phyloP scores from a whole-genome alignment of 129 eudicot genomes.

The Helichrysum umbraculigerum region DNA sequence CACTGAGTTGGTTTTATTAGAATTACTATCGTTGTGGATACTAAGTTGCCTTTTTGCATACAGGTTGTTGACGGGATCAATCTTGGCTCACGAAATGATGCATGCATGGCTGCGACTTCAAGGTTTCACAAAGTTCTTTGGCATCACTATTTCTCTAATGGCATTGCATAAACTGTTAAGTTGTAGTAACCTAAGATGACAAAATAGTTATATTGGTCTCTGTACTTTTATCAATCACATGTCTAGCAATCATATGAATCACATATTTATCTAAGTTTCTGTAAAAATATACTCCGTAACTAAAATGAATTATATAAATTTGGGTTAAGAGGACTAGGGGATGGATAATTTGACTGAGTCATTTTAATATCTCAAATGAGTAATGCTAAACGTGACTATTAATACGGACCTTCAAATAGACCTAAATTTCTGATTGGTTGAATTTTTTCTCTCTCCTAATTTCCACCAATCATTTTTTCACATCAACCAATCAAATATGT shows the following conservation, averaged over 20 bases:
- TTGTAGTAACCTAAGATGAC: background rate
- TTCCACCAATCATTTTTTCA: too few species aligned
- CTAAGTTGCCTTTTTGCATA: slow-evolving; percentile 19
- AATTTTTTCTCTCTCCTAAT: too few species aligned
- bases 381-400: too few species aligned
- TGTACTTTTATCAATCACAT: background rate
- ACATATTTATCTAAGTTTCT: background rate
- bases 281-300: background rate
- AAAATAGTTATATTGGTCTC: background rate
- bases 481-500: too few species aligned
- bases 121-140: slow-evolving; percentile 41
- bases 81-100: slow-evolving; percentile 92
- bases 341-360: background rate
- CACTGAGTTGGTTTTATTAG: background rate
- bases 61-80: slow-evolving; percentile 86
- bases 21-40: background rate
- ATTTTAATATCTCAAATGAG: too few species aligned
- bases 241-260: too few species aligned
- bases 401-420: too few species aligned
- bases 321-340: background rate
- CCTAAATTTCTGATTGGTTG: too few species aligned
- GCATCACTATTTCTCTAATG: background rate
- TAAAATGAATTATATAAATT: background rate
- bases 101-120: slow-evolving; percentile 86
- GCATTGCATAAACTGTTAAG: background rate